Evolutionary conservation across 1,284 basidiomycete genomes (phyloP).

Genomic region (Apiotrichum sp.): DNA sequence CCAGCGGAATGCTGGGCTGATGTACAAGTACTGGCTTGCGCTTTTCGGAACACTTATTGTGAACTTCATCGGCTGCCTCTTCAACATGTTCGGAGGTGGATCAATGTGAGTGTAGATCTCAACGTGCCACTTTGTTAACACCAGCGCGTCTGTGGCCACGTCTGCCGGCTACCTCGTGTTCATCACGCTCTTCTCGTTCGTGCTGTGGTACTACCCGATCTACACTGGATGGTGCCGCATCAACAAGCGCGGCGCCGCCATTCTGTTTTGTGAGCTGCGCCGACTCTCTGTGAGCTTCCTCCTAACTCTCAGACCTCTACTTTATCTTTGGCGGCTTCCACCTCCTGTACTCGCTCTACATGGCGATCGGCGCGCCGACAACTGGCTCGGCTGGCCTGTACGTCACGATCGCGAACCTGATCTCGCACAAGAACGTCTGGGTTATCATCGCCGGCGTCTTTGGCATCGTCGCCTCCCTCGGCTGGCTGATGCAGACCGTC

Average conservation of each 20-base stretch:
- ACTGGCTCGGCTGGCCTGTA: conserved; percentile 95
- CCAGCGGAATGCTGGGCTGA: conserved; percentile 67
- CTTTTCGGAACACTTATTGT: conserved; percentile 70
- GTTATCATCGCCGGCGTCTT: conserved; percentile 73
- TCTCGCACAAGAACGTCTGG: conserved; percentile 55
- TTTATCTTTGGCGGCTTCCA: conserved; percentile 94
- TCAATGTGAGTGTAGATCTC: neutral
- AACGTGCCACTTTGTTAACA: no score
- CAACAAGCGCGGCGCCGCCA: conserved; percentile 43
- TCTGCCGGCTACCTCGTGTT: conserved; percentile 62
- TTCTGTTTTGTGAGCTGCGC: conserved; percentile 49
- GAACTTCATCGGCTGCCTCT: conserved; percentile 87
- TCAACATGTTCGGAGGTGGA: conserved; percentile 67
- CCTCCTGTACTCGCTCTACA: conserved; percentile 76
- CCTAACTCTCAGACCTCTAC: conserved; percentile 66
- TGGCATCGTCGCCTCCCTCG: conserved; percentile 69
- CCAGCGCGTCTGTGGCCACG: conserved; percentile 26
- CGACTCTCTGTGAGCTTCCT: conserved; percentile 7
- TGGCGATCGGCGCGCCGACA: conserved; percentile 78
- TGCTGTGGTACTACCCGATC: conserved; percentile 89
- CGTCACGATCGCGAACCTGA: conserved; percentile 75
- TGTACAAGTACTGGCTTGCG: conserved; percentile 84
- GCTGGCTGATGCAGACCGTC: conserved; percentile 73
- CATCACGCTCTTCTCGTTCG: conserved; percentile 73
- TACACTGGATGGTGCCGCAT: conserved; percentile 98